Conservation (phyloP, 345 rosid genomes). For the Salix brachista region DNA sequence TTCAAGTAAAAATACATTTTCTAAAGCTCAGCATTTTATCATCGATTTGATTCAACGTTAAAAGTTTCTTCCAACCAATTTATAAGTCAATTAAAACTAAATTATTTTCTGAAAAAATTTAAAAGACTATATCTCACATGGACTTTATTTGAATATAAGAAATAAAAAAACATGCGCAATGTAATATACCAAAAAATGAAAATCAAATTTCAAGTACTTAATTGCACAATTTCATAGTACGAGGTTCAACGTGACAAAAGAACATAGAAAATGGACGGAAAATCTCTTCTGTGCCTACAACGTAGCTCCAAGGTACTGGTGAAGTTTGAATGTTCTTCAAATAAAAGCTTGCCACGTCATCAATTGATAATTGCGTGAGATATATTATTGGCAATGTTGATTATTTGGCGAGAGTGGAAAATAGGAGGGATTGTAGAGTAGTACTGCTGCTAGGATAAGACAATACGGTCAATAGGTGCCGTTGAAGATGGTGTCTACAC, state of each 20-base stretch:
- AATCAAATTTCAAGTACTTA: background rate
- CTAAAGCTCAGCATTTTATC: no score
- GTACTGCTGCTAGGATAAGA: background rate
- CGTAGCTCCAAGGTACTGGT: no score
- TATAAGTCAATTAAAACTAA: no score
- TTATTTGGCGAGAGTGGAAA: background rate
- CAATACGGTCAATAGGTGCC: background rate
- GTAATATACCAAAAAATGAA: no score
- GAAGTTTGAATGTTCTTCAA: background rate
- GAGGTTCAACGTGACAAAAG: background rate
- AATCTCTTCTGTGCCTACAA: no score
- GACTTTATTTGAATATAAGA: no score
- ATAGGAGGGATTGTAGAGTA: background rate
- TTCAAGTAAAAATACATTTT: no score
- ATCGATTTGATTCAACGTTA: no score
- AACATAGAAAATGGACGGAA: background rate
- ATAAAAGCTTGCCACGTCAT: background rate
- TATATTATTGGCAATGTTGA: background rate
- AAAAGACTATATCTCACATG: no score
- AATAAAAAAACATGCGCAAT: no score
- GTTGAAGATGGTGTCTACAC: background rate
- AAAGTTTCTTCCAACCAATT: no score
- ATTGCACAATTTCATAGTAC: background rate
- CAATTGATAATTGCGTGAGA: background rate
- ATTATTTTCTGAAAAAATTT: no score